Conservation (phyloP, 2,329 filamentous ascomycete genomes). For the Volutella citrinella region DNA sequence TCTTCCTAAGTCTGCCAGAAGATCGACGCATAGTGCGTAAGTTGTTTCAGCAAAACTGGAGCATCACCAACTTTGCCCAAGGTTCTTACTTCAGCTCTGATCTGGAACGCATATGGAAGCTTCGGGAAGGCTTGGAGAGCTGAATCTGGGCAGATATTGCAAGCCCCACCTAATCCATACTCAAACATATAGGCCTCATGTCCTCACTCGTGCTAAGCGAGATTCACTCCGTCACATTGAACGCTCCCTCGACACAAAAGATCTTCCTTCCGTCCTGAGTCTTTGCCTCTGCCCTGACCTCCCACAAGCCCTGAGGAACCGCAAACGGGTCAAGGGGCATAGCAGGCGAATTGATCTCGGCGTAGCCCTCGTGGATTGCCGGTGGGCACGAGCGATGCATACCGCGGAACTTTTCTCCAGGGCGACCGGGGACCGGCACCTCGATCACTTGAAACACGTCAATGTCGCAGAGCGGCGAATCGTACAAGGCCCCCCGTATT, state of each 20-base stretch:
- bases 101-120: constrained; percentile 18
- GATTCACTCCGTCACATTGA: too few species aligned
- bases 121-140: too few species aligned
- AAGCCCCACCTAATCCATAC: too few species aligned
- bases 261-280: constrained; percentile 3
- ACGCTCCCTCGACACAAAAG: constrained; percentile 1
- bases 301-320: not conserved
- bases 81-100: constrained; percentile 15
- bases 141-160: too few species aligned
- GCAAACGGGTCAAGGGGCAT: too few species aligned
- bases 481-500: constrained; percentile 1
- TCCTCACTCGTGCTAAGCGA: too few species aligned
- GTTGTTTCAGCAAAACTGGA: constrained; percentile 17
- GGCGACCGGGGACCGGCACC: not conserved
- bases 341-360: too few species aligned
- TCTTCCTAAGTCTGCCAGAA: constrained; percentile 10
- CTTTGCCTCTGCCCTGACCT: constrained; percentile 3
- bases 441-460: too few species aligned
- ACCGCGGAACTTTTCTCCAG: not conserved
- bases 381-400: constrained; percentile 5
- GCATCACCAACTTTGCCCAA: constrained; percentile 14
- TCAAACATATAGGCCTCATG: too few species aligned
- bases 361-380: constrained; percentile 1
- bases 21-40: constrained; percentile 12
- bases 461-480: constrained; percentile 4